A percentile compares a stretch with the other conserved stretches of the same genome.
Conservation (phyloP, 208 protist genomes). For the Trypanosomatidae sp. region DNA sequence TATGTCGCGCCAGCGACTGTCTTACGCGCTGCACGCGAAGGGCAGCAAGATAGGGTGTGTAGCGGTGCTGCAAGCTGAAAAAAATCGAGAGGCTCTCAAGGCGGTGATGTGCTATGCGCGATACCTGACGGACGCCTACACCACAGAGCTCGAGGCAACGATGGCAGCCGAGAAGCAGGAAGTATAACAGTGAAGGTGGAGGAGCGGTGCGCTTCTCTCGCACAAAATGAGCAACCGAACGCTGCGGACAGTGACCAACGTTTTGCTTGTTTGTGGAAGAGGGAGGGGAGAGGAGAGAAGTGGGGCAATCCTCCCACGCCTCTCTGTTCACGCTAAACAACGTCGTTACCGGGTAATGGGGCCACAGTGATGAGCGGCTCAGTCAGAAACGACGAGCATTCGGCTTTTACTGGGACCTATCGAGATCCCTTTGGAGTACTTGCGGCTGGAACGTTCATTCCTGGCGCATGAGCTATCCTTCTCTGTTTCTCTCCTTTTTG, state of each 20-base stretch:
- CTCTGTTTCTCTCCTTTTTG: background rate
- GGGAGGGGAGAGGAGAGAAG: background rate
- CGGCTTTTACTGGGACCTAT: background rate
- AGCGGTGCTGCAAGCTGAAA: constrained; percentile 47
- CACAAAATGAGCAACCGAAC: background rate
- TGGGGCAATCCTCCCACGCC: background rate
- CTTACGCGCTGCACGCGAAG: constrained; percentile 75
- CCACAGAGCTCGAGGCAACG: background rate
- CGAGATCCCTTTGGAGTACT: background rate
- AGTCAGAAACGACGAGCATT: background rate
- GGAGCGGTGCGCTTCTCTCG: background rate
- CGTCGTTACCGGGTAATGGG: background rate
- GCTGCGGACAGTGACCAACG: background rate
- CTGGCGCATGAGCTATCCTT: background rate
- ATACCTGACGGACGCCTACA: constrained; percentile 14
- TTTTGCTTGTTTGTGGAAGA: background rate
- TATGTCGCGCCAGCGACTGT: constrained; percentile 57
- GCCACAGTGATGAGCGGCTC: background rate
- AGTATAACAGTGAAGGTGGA: background rate
- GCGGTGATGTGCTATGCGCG: constrained; percentile 34
- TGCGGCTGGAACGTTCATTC: background rate
- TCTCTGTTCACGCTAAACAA: background rate
- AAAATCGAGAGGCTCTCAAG: constrained; percentile 26
- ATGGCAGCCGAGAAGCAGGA: background rate
- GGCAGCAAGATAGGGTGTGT: constrained; percentile 48